Evolutionary conservation across 257 asterid species (phyloP), one percentile per base, ranked within the genome.

Genomic region (Hygrophila difformis): DNA sequence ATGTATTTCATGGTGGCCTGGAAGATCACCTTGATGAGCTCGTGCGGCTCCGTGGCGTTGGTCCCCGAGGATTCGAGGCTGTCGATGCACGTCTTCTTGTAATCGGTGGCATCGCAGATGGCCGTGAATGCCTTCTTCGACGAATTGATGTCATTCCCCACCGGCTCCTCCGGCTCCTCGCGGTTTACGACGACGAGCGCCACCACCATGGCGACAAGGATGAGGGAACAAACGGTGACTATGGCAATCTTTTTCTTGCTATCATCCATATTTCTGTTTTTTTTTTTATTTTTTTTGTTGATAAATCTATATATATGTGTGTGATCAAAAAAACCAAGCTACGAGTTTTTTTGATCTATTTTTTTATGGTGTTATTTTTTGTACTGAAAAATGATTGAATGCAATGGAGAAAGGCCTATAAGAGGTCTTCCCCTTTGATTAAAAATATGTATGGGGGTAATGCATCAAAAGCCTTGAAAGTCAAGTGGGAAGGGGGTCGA

Each of bases 191-290:
- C 14, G 22, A 76, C 44, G 2, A 78, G 61, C 2, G 82, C 80
- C 14, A 80, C 82, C 42, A 80, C 76, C 93, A 77, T 84, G 18
- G 93, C 88, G 9, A 77, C 76, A 18, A 84, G 62, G 51, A 80
- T 49, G 0, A 80, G 21, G 8, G 86, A 65, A 14, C 81, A 67
- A 1, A 77, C 63, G 1, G 65, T 38, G 4, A 67, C 59, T 2
- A 75, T 16, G 34, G 53, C 62, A 2, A 59, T 50, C 47, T 77
- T 82, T 34, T 48, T 75, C 68, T 52, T 77, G n/a, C 55, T 14
- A 2, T 49, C 41, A 12, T 49, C 41, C 55, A 49, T 49, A 21
- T 31, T 26, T 26, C 2, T n/a, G n/a, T n/a, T n/a, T 26, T 26
- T 26, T 26, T 26, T 26, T 26, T 0, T 26, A 26, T 5, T 26